These are phyloP conservation scores for Blumeriella jaapii DNA, from an alignment of 2,329 filamentous ascomycete genomes.

Conservation along the genomic window DNA sequence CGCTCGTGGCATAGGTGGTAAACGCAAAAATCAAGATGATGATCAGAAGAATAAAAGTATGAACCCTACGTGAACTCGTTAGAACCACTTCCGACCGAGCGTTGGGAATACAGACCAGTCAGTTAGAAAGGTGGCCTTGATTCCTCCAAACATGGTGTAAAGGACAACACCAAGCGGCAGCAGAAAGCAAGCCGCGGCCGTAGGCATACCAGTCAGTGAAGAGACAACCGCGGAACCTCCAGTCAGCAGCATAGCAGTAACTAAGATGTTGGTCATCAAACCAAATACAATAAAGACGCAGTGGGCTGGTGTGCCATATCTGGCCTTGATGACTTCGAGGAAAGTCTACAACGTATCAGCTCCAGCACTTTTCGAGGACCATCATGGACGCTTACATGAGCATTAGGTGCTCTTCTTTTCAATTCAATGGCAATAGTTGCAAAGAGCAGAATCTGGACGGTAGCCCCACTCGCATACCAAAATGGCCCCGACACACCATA, in stretches of 20 bases:
- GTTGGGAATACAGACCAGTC: constrained; percentile 17
- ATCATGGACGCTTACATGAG: constrained; percentile 39
- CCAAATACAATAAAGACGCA: constrained; percentile 73
- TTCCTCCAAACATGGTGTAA: constrained; percentile 67
- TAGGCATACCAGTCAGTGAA: constrained; percentile 61
- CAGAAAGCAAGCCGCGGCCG: constrained; percentile 73
- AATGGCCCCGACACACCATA: constrained; percentile 61
- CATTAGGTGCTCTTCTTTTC: constrained; percentile 78
- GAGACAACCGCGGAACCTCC: constrained; percentile 68
- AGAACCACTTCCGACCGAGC: background rate
- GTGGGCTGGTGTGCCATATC: constrained; percentile 65
- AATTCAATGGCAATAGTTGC: constrained; percentile 84
- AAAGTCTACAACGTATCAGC: constrained; percentile 37
- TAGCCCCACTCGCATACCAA: constrained; percentile 59
- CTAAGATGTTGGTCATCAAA: constrained; percentile 73
- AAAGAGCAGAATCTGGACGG: constrained; percentile 80
- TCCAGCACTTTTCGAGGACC: background rate
- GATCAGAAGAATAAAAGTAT: constrained; percentile 73
- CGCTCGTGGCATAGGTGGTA: constrained; percentile 66
- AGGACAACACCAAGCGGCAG: constrained; percentile 70
- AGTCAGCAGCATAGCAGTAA: constrained; percentile 80
- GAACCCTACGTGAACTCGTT: constrained; percentile 48
- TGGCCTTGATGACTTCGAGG: constrained; percentile 70
- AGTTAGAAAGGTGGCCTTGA: constrained; percentile 80
- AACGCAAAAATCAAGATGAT: constrained; percentile 82